Evolutionary conservation across 108 stramenopile species (phyloP).

Genomic region (Cyclotella kingstonii): DNA sequence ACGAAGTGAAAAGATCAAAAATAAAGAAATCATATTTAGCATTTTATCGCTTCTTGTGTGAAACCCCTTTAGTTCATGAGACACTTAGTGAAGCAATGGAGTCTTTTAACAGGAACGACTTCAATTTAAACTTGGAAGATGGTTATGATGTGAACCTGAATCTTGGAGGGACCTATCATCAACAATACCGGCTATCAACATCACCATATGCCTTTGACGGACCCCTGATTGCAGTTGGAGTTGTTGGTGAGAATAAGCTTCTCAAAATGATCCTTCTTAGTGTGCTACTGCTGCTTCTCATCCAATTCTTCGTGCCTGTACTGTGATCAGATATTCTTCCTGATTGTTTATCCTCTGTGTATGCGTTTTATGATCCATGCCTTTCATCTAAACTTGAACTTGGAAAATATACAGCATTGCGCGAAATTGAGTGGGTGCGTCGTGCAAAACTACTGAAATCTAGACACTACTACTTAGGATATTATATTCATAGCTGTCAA

Average conservation of each 20-base stretch:
- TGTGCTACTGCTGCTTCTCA: neutral
- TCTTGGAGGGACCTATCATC: slow-evolving; percentile 80
- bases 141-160: slow-evolving; percentile 33
- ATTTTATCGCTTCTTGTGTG: slow-evolving; percentile 77
- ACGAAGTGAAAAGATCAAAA: slow-evolving; percentile 24
- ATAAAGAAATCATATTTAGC: slow-evolving; percentile 33
- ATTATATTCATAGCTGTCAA: slow-evolving; percentile 90
- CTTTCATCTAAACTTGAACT: slow-evolving; percentile 68
- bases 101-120: neutral
- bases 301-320: slow-evolving; percentile 71
- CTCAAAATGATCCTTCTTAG: neutral
- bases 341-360: slow-evolving; percentile 89
- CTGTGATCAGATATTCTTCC: slow-evolving; percentile 94
- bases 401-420: slow-evolving; percentile 90
- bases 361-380: slow-evolving; percentile 92
- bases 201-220: slow-evolving; percentile 32
- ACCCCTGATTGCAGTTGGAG: slow-evolving; percentile 14
- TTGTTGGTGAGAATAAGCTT: slow-evolving; percentile 5
- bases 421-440: slow-evolving; percentile 90
- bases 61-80: slow-evolving; percentile 53
- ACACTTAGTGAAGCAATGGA: neutral
- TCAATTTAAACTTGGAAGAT: slow-evolving; percentile 10
- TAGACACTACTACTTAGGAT: slow-evolving; percentile 93
- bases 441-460: slow-evolving; percentile 35
- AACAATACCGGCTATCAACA: slow-evolving; percentile 78